Evolutionary conservation across 352 stramenopile species (phyloP), one percentile per base, ranked within the genome.

Genomic region (Pythium aristosporum): DNA sequence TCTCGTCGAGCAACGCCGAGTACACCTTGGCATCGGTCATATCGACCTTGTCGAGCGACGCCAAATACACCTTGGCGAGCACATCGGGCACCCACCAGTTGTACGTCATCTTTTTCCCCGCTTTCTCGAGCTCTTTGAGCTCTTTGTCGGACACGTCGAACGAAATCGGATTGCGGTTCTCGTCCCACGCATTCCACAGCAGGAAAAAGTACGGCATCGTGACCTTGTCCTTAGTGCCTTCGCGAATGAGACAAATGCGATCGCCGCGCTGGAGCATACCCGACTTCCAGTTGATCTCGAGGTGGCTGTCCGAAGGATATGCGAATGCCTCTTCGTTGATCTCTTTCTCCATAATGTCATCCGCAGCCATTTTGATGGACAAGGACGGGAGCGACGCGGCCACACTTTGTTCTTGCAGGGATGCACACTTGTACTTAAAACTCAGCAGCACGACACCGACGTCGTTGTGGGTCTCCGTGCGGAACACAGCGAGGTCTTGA

Each of bases 361-460:
- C 75, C 15, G 68, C 57, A 1, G 69, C 67, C 67, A 79, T 77
- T 20, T 64, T 67, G 16, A 83, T 77, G 12, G 32, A 57, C 21
- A 81, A 41, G 1, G 18, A 21, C 23, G 67, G 42, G 7, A 83
- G 61, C 6, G 56, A 12, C 0, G 21, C 46, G 57, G 72, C 32
- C 64, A 48, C 36, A 1, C 57, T 57, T 18, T 77, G 68, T n/a
- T 62, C 53, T 42, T 80, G 70, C 30, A 82, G 32, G 0, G 70
- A 67, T 5, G 47, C 67, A 30, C 78, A 85, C 36, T 87, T 81
- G 66, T 80, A 87, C 58, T 81, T 44, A 41, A 83, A 81, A 39
- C 75, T 37, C 18, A 87, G 43, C 9, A 79, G 37, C 15, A 85
- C 21, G 6, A 78, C 66, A 2, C 75, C 75, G 3, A 80, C 68